phyloP scores from a whole-genome alignment of 148 eudicot genomes.

The Euryodendron excelsum region DNA sequence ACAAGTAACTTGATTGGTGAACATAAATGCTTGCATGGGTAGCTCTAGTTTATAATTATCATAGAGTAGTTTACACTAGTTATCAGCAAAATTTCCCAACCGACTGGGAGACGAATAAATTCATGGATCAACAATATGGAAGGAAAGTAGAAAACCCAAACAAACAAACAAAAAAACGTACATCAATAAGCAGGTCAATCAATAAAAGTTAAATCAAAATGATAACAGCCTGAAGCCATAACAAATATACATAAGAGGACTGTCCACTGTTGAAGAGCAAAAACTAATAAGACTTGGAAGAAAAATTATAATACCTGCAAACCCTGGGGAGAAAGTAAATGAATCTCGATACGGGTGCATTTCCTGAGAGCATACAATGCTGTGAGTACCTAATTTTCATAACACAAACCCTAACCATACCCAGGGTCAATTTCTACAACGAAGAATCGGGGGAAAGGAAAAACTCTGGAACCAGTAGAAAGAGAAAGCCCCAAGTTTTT shows the following conservation, averaged over 20 bases:
- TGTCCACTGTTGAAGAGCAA: neutral
- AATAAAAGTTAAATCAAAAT: neutral
- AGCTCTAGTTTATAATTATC: neutral
- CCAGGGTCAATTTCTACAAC: neutral
- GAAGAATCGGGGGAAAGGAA: neutral
- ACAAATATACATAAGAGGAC: neutral
- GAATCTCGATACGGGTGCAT: conserved; percentile 91
- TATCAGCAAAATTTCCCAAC: neutral
- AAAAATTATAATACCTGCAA: conserved; percentile 59
- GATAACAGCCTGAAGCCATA: neutral
- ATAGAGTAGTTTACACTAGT: neutral
- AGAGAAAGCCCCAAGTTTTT: neutral
- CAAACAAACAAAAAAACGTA: neutral
- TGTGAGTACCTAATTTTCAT: too few species aligned
- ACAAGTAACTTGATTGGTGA: neutral
- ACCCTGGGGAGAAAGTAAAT: conserved; percentile 84
- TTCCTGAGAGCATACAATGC: conserved; percentile 41
- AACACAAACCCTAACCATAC: neutral
- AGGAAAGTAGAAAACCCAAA: neutral
- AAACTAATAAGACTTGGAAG: neutral
- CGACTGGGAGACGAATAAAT: neutral
- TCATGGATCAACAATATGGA: neutral
- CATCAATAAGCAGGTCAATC: too few species aligned
- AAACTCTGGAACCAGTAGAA: neutral
- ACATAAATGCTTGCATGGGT: neutral